These are phyloP conservation scores for Sisymbrium altissimum DNA, from an alignment of 345 rosid species.

Conservation along the genomic window DNA sequence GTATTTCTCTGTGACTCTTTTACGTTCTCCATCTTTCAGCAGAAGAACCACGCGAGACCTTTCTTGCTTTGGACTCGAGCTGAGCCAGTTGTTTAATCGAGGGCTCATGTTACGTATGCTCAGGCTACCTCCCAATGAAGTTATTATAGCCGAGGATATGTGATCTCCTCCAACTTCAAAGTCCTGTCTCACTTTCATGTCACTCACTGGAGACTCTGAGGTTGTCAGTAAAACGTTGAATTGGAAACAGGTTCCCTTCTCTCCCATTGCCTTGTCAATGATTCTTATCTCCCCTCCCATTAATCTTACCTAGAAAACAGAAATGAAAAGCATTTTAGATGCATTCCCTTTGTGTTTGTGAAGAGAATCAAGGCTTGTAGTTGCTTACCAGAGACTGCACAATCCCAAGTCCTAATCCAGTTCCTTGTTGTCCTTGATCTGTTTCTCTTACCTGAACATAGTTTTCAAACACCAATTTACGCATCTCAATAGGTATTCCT, in stretches of 20 bases:
- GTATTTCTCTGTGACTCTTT: constrained; percentile 41
- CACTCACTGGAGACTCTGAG: constrained; percentile 8
- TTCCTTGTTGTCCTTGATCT: constrained; percentile 53
- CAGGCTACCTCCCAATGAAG: constrained; percentile 11
- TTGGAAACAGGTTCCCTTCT: constrained; percentile 71
- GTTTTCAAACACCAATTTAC: constrained; percentile 61
- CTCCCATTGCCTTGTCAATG: constrained; percentile 46
- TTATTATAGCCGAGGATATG: constrained; percentile 23
- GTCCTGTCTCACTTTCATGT: constrained; percentile 14
- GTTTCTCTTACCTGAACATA: constrained; percentile 75
- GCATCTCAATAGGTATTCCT: constrained; percentile 68
- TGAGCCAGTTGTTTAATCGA: constrained; percentile 24
- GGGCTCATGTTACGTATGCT: constrained; percentile 36
- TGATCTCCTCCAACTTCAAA: constrained; percentile 24
- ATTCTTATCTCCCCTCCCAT: constrained; percentile 83
- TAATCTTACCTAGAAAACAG: constrained; percentile 49
- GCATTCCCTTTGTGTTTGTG: not conserved
- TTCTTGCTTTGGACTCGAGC: constrained; percentile 41
- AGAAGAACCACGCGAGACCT: constrained; percentile 59
- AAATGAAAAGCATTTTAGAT: not conserved
- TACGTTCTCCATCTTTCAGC: constrained; percentile 44
- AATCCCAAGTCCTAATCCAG: constrained; percentile 85
- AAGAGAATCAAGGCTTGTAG: not conserved
- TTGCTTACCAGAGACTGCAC: constrained; percentile 73
- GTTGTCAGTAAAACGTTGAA: constrained; percentile 49